Conservation (phyloP, 2,329 filamentous ascomycete genomes). For the Neopestalotiopsis rosae region DNA sequence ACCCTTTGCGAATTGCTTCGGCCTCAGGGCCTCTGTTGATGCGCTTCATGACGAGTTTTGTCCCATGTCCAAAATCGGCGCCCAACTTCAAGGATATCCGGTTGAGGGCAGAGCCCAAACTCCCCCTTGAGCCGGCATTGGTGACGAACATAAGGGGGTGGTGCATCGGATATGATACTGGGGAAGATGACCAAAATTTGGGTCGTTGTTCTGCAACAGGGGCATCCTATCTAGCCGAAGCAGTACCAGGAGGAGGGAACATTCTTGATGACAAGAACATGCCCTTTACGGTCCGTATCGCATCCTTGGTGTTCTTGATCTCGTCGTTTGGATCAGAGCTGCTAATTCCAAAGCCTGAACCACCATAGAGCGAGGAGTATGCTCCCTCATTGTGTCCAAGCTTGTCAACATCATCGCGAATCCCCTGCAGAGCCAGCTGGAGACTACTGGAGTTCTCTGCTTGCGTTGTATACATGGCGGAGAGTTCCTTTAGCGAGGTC, state of each 20-base stretch:
- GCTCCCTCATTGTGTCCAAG: constrained; percentile 54
- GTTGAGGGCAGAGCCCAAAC: too few relatives aligned
- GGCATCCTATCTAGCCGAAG: constrained; percentile 38
- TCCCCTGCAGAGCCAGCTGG: constrained; percentile 57
- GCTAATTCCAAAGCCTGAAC: constrained; percentile 39
- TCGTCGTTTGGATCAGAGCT: constrained; percentile 69
- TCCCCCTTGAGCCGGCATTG: not conserved
- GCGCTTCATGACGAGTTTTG: too few relatives aligned
- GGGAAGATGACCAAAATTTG: not conserved
- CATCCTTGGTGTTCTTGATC: constrained; percentile 73
- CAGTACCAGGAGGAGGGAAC: constrained; percentile 56
- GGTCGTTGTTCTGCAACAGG: not conserved
- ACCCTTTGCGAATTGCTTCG: too few relatives aligned
- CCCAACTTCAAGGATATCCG: too few relatives aligned
- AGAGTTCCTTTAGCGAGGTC: constrained; percentile 47
- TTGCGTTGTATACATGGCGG: constrained; percentile 48
- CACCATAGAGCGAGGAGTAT: constrained; percentile 47
- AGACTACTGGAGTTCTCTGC: constrained; percentile 56
- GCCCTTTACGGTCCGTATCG: constrained; percentile 81
- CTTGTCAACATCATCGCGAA: constrained; percentile 70
- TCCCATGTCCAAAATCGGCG: too few relatives aligned
- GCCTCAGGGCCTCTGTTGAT: too few relatives aligned
- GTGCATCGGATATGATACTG: too few relatives aligned
- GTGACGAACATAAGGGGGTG: not conserved
- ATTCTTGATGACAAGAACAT: constrained; percentile 76